phyloP scores from a whole-genome alignment of 73 alveolate genomes.

The Paraurostyla sp. region DNA sequence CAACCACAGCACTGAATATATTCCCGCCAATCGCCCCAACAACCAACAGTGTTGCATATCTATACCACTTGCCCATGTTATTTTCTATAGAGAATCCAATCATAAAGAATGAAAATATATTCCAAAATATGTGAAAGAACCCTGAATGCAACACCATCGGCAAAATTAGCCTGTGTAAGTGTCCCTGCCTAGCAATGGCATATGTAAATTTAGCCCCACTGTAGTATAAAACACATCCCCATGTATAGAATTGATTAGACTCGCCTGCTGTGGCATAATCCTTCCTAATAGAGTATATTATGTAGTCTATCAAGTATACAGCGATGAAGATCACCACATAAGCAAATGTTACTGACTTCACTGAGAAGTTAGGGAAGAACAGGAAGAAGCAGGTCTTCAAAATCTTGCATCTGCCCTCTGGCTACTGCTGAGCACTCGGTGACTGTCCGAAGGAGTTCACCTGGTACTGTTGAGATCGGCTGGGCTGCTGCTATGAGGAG shows the following conservation, averaged over 20 bases:
- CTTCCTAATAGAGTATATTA: constrained; percentile 24
- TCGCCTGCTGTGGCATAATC: neutral
- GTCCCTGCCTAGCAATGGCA: constrained; percentile 55
- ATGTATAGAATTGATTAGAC: too few relatives aligned
- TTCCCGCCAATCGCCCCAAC: constrained; percentile 49
- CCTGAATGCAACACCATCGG: constrained; percentile 57
- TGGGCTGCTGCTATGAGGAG: neutral
- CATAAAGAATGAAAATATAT: constrained; percentile 45
- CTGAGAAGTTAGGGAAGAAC: constrained; percentile 53
- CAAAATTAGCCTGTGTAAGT: constrained; percentile 18
- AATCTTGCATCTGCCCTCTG: neutral
- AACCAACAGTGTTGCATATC: neutral
- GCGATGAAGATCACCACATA: neutral
- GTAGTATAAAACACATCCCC: constrained; percentile 40
- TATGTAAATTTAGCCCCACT: constrained; percentile 58
- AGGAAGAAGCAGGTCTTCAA: constrained; percentile 10
- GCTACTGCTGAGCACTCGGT: neutral
- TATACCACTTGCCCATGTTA: constrained; percentile 15
- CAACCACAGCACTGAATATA: constrained; percentile 39
- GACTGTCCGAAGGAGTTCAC: neutral
- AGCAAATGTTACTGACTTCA: constrained; percentile 39
- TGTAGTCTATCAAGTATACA: neutral
- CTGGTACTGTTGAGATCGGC: neutral
- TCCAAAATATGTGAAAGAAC: constrained; percentile 59
- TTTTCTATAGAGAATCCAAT: constrained; percentile 48